Conservation (phyloP, 768 basidiomycete genomes). For the Suillus fuscotomentosus region DNA sequence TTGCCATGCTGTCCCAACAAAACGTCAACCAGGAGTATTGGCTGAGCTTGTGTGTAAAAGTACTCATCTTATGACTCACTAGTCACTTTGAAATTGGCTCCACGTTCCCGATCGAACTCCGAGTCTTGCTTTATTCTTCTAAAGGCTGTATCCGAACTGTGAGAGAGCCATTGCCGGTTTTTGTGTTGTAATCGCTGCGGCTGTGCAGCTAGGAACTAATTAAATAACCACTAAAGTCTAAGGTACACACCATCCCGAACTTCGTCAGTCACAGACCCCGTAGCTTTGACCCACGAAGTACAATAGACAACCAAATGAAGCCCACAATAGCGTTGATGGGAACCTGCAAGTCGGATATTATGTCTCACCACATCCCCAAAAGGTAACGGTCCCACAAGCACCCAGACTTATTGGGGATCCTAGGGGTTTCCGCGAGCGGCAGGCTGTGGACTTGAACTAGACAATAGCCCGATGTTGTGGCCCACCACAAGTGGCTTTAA, state of each 20-base stretch:
- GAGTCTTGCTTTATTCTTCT: background rate
- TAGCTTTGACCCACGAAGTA: background rate
- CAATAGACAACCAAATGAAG: background rate
- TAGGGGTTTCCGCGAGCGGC: background rate
- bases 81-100: background rate
- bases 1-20: background rate
- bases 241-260: background rate
- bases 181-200: background rate
- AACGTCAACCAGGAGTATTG: background rate
- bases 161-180: background rate
- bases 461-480: background rate
- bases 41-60: background rate
- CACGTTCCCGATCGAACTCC: background rate
- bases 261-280: background rate
- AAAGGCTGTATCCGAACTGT: background rate
- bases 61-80: background rate
- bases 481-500: background rate
- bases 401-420: background rate
- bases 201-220: background rate
- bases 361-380: slow-evolving; percentile 1
- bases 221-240: background rate
- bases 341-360: background rate
- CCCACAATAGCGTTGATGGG: background rate
- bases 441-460: background rate
- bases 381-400: background rate